These are phyloP conservation scores for Phytophthora cactorum DNA, from an alignment of 352 stramenopile species.

Conservation along the genomic window DNA sequence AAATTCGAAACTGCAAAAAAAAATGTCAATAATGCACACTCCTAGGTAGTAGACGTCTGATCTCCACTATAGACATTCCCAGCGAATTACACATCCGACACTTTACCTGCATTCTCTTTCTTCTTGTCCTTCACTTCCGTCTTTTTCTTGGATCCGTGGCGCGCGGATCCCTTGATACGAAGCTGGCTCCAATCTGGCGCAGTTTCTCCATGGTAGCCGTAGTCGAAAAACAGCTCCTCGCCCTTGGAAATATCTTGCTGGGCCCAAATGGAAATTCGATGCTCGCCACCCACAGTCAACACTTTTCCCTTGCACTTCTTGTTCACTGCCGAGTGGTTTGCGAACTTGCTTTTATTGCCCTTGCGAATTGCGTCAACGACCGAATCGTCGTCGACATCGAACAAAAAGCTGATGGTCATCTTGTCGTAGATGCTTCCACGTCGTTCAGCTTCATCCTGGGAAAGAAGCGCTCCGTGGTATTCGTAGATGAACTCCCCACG, in stretches of 20 bases:
- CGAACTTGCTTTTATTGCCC: slow-evolving; percentile 94
- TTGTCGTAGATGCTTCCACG: slow-evolving; percentile 89
- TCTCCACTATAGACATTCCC: background rate
- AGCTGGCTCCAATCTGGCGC: slow-evolving; percentile 72
- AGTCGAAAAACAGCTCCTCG: slow-evolving; percentile 77
- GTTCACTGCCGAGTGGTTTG: slow-evolving; percentile 71
- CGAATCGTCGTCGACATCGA: slow-evolving; percentile 91
- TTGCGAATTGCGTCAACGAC: slow-evolving; percentile 92
- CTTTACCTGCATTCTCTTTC: slow-evolving; percentile 25
- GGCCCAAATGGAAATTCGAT: slow-evolving; percentile 93
- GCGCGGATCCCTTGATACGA: slow-evolving; percentile 46
- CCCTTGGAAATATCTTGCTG: slow-evolving; percentile 87
- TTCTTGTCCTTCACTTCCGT: slow-evolving; percentile 30
- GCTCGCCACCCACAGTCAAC: slow-evolving; percentile 83
- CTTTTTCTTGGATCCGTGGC: slow-evolving; percentile 29
- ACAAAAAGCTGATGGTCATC: slow-evolving; percentile 90
- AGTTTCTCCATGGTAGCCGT: slow-evolving; percentile 66
- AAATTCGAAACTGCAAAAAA: slow-evolving; percentile 8
- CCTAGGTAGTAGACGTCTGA: background rate
- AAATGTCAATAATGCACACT: slow-evolving; percentile 1
- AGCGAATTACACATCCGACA: background rate
- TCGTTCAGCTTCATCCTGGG: slow-evolving; percentile 74
- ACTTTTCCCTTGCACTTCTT: slow-evolving; percentile 88
- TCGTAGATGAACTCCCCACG: slow-evolving; percentile 76
- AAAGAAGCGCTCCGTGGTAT: slow-evolving; percentile 68